Evolutionary conservation across 805 yeast genomes (phyloP).

Genomic region (Cyberlindnera amylophila): DNA sequence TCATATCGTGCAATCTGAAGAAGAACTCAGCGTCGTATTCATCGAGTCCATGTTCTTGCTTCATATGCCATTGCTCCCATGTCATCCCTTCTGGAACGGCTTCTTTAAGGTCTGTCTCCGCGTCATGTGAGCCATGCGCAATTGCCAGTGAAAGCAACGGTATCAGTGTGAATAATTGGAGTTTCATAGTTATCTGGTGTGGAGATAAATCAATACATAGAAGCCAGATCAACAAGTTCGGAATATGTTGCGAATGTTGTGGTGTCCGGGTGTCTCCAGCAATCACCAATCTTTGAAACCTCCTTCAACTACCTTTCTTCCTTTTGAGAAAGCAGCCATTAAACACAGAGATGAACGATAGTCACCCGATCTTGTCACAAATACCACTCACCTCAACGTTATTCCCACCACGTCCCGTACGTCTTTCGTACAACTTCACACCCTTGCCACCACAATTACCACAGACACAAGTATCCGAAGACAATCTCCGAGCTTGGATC

Average conservation of each 20-base stretch:
- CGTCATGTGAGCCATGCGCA: slow-evolving; percentile 21
- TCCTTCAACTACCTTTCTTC: too few species aligned
- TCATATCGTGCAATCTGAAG: slow-evolving; percentile 75
- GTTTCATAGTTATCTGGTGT: not conserved
- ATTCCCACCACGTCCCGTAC: slow-evolving; percentile 52
- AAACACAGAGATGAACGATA: slow-evolving; percentile 7
- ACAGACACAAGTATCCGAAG: slow-evolving; percentile 28
- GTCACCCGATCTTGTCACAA: slow-evolving; percentile 21
- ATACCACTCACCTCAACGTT: slow-evolving; percentile 52
- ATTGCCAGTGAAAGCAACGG: not conserved
- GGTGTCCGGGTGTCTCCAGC: not conserved
- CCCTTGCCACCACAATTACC: slow-evolving; percentile 33
- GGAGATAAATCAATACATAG: too few species aligned
- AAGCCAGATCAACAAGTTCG: not conserved
- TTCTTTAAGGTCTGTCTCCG: slow-evolving; percentile 26
- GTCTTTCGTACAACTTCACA: slow-evolving; percentile 46
- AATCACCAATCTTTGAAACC: too few species aligned
- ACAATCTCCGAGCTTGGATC: slow-evolving; percentile 30
- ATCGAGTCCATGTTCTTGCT: slow-evolving; percentile 78
- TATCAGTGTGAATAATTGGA: not conserved
- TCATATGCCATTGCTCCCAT: slow-evolving; percentile 92
- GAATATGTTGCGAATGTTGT: not conserved
- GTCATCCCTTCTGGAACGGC: slow-evolving; percentile 48
- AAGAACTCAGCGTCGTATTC: slow-evolving; percentile 70
- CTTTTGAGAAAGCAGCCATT: too few species aligned